Base-by-base conservation (phyloP, 1,139 yeast genomes). In the Suhomyces kunorum region DNA sequence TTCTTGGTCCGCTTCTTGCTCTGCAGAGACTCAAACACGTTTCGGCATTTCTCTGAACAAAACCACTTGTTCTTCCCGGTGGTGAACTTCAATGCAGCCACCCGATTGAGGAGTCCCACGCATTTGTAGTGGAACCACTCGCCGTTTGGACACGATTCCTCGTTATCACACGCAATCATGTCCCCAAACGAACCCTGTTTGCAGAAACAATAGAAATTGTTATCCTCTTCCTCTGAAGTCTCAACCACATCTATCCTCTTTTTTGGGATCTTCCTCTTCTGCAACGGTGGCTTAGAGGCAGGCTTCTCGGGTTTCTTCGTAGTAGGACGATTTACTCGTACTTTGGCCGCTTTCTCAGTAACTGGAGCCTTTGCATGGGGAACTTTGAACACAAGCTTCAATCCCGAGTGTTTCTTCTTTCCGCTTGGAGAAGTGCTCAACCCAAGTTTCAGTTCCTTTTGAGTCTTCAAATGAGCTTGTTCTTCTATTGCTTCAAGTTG, bases 121-220 rank as follows among this genome's bases (percentile, higher is more conserved):
- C 78, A 72, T 45, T 71, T 71, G 51, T 71, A 72, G 45, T 72
- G 78, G 39, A 72, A 72, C 78, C 78, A 72, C 38, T 70, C 77
- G 3, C 78, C 78, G 45, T 71, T 71, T 14, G 70, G 68, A 51
- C 78, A 72, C 4, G 63, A 51, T 1, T 49, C 54, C 39, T 60
- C 66, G 45, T 71, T 67, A 45, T 72, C 78, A 49, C 78, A 72
- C 0, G 70, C 76, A 32, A 72, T 71, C 78, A 72, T 72, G 44
- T 66, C 66, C 2, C 78, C 78, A 44, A 65, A 65, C 0, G 78
- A 71, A 0, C 66, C 68, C 47, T 69, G 76, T 18, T 62, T 59
- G 50, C 78, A 72, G 55, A 71, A 69, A 45, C 78, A 72, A 46
- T 70, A 72, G 17, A 47, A 40, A 14, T 53, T 54, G 4, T 48